These are phyloP conservation scores for Tricholoma hemisulphureum DNA, from an alignment of 768 basidiomycete genomes.

Conservation along the genomic window DNA sequence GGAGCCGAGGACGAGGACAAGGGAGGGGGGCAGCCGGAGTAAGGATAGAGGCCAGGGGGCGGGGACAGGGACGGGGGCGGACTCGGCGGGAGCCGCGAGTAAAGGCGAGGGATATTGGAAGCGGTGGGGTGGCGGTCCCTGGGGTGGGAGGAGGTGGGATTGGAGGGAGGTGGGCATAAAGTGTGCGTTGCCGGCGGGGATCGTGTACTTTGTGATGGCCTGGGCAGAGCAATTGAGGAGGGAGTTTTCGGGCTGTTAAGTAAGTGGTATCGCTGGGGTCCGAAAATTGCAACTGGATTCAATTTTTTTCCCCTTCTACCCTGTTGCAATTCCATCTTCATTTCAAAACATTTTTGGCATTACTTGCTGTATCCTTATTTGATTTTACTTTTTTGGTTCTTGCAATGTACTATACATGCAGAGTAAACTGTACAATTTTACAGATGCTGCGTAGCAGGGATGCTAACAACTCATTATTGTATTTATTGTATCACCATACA, in stretches of 20 bases:
- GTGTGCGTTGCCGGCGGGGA: constrained; percentile 71
- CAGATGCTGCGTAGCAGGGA: too few species aligned
- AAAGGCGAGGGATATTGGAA: constrained; percentile 33
- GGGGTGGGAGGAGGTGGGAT: constrained; percentile 73
- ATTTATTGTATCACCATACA: too few species aligned
- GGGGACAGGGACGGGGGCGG: neutral
- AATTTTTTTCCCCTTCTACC: too few species aligned
- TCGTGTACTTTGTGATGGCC: constrained; percentile 78
- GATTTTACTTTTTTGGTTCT: too few species aligned
- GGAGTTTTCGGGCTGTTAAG: constrained; percentile 38
- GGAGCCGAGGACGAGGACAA: constrained; percentile 33
- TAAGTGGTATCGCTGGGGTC: too few species aligned
- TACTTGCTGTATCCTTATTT: too few species aligned
- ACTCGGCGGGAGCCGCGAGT: constrained; percentile 1
- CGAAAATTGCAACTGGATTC: too few species aligned
- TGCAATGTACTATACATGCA: too few species aligned
- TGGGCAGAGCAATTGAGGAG: constrained; percentile 60
- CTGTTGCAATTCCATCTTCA: too few species aligned
- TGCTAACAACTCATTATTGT: too few species aligned
- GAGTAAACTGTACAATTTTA: too few species aligned
- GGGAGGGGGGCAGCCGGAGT: constrained; percentile 17
- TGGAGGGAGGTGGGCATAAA: constrained; percentile 69
- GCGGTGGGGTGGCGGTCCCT: constrained; percentile 44
- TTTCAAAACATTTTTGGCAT: too few species aligned
- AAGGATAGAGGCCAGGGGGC: constrained; percentile 12